phyloP scores from a whole-genome alignment of 202 grass and related monocot species.

The Cymbopogon flexuosus region DNA sequence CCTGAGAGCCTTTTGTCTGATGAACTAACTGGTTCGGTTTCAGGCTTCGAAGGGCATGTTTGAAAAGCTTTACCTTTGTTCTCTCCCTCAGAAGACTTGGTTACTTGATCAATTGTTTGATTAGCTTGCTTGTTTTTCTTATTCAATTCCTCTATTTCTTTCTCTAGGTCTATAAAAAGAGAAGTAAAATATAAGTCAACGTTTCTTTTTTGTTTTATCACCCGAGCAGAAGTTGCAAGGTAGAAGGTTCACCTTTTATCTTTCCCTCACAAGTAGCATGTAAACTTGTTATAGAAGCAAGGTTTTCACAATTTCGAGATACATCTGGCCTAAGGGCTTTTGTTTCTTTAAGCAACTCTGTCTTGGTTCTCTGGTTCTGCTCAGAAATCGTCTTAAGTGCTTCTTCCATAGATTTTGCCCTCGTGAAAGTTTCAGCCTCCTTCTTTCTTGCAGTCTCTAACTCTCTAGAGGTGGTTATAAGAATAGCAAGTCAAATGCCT shows the following conservation, averaged over 20 bases:
- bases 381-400: background rate
- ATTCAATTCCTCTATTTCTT: background rate
- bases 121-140: background rate
- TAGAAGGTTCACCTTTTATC: background rate
- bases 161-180: background rate
- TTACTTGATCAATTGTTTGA: background rate
- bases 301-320: background rate
- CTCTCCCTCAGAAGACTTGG: background rate
- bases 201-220: background rate
- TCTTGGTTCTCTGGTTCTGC: background rate
- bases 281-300: background rate
- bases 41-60: slow-evolving; percentile 27
- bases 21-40: slow-evolving; percentile 40
- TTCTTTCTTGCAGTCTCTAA: background rate
- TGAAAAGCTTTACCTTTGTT: background rate
- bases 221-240: background rate
- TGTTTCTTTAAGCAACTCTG: background rate
- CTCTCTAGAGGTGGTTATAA: background rate
- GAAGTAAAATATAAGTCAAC: background rate
- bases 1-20: slow-evolving; percentile 41
- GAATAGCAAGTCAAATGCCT: background rate
- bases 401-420: background rate
- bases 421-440: background rate
- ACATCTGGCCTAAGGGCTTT: background rate
- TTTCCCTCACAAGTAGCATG: background rate